These are phyloP conservation scores for Papiliotrema laurentii DNA, from an alignment of 1,284 basidiomycete genomes.

Conservation along the genomic window DNA sequence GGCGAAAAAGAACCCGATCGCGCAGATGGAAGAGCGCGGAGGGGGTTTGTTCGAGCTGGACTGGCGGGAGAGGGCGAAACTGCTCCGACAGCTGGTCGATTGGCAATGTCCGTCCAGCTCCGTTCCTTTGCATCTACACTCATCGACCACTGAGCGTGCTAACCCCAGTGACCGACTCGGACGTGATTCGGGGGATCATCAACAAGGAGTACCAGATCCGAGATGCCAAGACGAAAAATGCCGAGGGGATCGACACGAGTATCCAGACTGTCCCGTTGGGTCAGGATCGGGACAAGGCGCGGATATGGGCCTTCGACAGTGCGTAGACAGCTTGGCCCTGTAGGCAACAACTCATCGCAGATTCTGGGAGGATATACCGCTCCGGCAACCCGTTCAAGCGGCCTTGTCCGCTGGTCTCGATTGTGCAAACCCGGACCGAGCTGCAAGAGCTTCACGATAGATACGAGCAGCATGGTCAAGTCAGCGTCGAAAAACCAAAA, in stretches of 20 bases:
- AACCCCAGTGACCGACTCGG: slow-evolving; percentile 33
- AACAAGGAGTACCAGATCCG: slow-evolving; percentile 28
- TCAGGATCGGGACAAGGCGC: slow-evolving; percentile 36
- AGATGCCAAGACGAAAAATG: slow-evolving; percentile 17
- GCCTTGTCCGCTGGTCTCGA: slow-evolving; percentile 35
- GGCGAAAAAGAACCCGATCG: slow-evolving; percentile 29
- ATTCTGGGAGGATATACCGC: slow-evolving; percentile 39
- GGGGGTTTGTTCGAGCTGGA: slow-evolving; percentile 41
- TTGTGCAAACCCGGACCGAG: slow-evolving; percentile 27
- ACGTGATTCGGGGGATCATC: slow-evolving; percentile 32
- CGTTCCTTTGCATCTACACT: too few species aligned
- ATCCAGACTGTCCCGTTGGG: slow-evolving; percentile 35
- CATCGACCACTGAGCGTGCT: too few species aligned
- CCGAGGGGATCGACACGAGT: slow-evolving; percentile 6
- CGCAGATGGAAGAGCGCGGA: slow-evolving; percentile 24
- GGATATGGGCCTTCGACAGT: slow-evolving; percentile 47
- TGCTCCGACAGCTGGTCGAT: slow-evolving; percentile 46
- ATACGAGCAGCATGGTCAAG: slow-evolving; percentile 18
- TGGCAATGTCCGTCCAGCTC: slow-evolving; percentile 45
- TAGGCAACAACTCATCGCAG: slow-evolving; percentile 10
- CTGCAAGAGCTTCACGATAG: slow-evolving; percentile 21
- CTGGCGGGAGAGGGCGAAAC: slow-evolving; percentile 35
- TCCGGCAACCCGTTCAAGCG: slow-evolving; percentile 48
- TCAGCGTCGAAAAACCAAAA: slow-evolving; percentile 7
- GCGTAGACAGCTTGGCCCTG: slow-evolving; percentile 7